Evolutionary conservation across 305 asterid genomes (phyloP), one percentile per base, ranked within the genome.

Genomic region (Solanum hybrid): DNA sequence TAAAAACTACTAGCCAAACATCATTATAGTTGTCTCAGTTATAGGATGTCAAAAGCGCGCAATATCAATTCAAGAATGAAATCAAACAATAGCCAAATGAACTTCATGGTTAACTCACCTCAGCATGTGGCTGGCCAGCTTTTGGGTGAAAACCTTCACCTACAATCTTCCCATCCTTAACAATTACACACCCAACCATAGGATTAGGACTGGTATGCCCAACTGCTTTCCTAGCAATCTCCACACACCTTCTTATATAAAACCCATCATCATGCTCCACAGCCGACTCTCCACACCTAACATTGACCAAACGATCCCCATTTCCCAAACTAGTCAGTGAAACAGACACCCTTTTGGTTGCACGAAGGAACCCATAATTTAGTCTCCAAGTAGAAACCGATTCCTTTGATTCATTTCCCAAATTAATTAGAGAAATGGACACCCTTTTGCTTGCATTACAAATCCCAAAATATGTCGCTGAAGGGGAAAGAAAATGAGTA

Each of bases 101-200:
- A 79, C 6, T 12, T n/a, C 15, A 90, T 20, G 0, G 0, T 34
- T n/a, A n/a, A 87, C 78, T 89, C 70, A 97, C 99, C 99, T 97
- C 99, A 88, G 98, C 99, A 93, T 97, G 99, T 88, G 99, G 99
- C 90, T 96, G 98, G 29, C 99, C 99, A 91, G 98, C 99, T 93
- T 96, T 96, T 1, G 99, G 99, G 89, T 97, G 99, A 90, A 94
- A 96, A 14, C 99, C 99, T 94, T 97, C 91, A 14, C 99, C 99
- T 87, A 96, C 97, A 88, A 97, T 94, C 87, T 93, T 90, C 15
- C 98, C 98, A 95, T 95, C 95, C 84, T 94, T 96, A 15, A 96
- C 98, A 94, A 96, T 96, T 73, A 96, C 96, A 91, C 99, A 97
- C 1, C 99, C 99, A 90, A 97, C 99, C 99, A 97, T 95, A 15